These are phyloP conservation scores for Cladobotryum mycophilum DNA, from an alignment of 2,329 filamentous ascomycete genomes.

Conservation along the genomic window DNA sequence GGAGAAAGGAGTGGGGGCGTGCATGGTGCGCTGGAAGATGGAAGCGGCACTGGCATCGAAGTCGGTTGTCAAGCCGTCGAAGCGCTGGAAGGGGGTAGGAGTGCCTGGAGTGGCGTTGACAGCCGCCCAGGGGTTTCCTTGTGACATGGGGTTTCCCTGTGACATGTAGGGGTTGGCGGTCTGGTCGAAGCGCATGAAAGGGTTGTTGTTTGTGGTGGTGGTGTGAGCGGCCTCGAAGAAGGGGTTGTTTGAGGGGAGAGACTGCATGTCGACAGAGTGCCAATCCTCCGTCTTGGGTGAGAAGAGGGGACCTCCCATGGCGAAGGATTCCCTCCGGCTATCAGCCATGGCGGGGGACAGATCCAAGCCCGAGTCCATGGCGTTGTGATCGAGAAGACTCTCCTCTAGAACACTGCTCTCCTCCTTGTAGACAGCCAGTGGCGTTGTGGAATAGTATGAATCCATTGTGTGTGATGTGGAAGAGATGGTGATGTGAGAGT, in stretches of 20 bases:
- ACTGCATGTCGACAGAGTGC: constrained; percentile 60
- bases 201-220: constrained; percentile 57
- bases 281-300: constrained; percentile 60
- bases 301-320: constrained; percentile 50
- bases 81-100: constrained; percentile 66
- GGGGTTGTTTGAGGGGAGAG: constrained; percentile 56
- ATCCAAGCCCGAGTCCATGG: constrained; percentile 55
- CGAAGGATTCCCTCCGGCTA: constrained; percentile 59
- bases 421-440: constrained; percentile 53
- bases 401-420: constrained; percentile 58
- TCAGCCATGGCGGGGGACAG: constrained; percentile 57
- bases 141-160: constrained; percentile 28
- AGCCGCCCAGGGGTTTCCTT: constrained; percentile 50
- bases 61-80: constrained; percentile 50
- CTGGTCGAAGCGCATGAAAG: constrained; percentile 60
- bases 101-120: constrained; percentile 61
- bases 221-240: constrained; percentile 52
- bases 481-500: not conserved
- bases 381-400: constrained; percentile 52
- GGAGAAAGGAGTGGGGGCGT: constrained; percentile 49
- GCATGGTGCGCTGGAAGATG: constrained; percentile 49
- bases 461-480: constrained; percentile 16
- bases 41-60: constrained; percentile 45
- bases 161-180: constrained; percentile 33
- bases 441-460: constrained; percentile 43